Evolutionary conservation across 2,329 filamentous ascomycete species (phyloP), one percentile per base, ranked within the genome.

Genomic region (Fusarium transvaalense): DNA sequence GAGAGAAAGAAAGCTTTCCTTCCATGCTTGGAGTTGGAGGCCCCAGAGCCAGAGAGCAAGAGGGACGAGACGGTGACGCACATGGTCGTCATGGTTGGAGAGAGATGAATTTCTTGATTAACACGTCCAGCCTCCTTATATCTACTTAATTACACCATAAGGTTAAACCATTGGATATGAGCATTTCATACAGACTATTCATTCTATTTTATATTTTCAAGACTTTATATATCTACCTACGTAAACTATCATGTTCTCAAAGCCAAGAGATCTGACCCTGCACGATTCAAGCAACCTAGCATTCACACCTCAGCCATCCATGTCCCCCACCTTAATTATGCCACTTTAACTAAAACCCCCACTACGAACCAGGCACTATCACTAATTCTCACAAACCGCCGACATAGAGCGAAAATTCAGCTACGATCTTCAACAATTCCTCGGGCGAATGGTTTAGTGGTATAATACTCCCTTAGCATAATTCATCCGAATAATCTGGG

Each of bases 391-490:
- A 9, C 32, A 37, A 6, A 21, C 2, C 0, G 4, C 50, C 50
- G 9, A 50, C 23, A 66, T 68, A 66, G 2, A 8, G 7, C 4
- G 7, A 12, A 61, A 66, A 56, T 46, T 6, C 1, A 7, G 2
- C 0, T 1, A 0, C 0, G 0, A 0, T 23, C 3, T 4, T 17
- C 38, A 69, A 60, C 59, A 64, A 48, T 45, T 14, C 14, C 21
- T 42, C 61, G 74, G 74, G 74, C 74, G 74, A 73, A 75, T 76
- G 74, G 74, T 75, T 75, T 76, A 76, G 74, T 76, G 74, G 74
- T 76, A 76, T 76, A 74, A 75, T 76, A 73, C 74, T 75, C 72
- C 73, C 74, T 76, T 76, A 76, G 74, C 74, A 76, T 70, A 35
- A 55, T 74, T 67, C 52, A 39, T 66, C 50, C 37, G 71, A 72